Base-by-base conservation (phyloP, 345 rosid genomes). In the Arabis hirsuta region DNA sequence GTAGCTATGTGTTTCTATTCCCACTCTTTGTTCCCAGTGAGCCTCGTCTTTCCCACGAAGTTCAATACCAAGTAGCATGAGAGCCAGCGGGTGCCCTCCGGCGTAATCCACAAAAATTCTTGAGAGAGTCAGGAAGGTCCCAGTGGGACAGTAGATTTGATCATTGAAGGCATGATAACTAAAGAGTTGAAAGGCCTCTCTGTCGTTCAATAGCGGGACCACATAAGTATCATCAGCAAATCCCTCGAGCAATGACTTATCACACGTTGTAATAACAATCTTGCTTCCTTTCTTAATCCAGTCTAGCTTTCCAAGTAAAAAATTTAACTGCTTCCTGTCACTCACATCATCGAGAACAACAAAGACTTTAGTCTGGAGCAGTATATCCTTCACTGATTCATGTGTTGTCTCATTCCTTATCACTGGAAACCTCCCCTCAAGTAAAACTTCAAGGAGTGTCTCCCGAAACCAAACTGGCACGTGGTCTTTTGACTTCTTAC, bases 121-220 rank as follows among this genome's bases (percentile, higher is more conserved):
- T 2, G 51, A 61, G 12, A 31, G 34, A 31, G 34, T 31, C 34
- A 31, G 34, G 34, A 34, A 34, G 24, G 6, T 9, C 13, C 19
- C 26, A 0, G 26, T 9, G 43, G 61, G 27, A 4, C 26, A 34
- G 31, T 20, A 31, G 7, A 32, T 56, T 3, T 55, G 41, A 55
- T 32, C 42, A 55, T 55, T 34, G 10, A 73, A 73, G 20, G 74
- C 71, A 39, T 57, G 14, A 8, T 10, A n/a, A 55, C 13, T 4
- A 55, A 78, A 62, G 12, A 54, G 65, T 13, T 47, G 22, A 4
- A 73, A 8, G 16, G 78, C 59, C 7, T 78, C 69, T n/a, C 2
- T 12, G 4, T 57, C 19, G 14, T 34, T 20, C 36, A 78, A 62
- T 38, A 10, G 10, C 42, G 48, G 13, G 36, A 61, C 52, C 31